phyloP scores from a whole-genome alignment of 2,329 filamentous ascomycete species.

The Biscogniauxia mediterranea region DNA sequence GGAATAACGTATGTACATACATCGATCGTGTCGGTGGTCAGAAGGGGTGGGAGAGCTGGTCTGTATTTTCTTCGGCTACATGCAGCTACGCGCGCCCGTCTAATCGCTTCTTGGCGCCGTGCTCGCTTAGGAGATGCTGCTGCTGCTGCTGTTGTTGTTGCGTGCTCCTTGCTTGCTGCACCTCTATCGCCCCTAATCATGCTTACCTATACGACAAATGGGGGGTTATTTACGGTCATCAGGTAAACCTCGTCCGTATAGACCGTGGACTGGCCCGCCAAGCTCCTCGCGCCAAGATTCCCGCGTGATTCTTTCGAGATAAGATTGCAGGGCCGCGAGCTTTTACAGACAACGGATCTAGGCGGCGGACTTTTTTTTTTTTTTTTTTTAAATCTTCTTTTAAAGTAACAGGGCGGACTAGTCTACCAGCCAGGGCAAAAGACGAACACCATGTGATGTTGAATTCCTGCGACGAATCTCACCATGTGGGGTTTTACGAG shows the following conservation, averaged over 20 bases:
- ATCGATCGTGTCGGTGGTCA: neutral
- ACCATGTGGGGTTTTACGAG: neutral
- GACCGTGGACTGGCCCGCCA: neutral
- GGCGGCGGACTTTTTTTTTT: neutral
- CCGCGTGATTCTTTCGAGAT: neutral
- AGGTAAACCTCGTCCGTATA: neutral
- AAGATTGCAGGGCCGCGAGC: neutral
- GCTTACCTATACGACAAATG: neutral
- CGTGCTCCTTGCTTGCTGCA: neutral
- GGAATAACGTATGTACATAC: constrained; percentile 11
- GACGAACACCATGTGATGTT: neutral
- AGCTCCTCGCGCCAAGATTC: neutral
- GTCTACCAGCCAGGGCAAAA: neutral
- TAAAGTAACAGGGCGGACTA: neutral
- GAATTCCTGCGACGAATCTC: neutral
- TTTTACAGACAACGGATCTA: neutral
- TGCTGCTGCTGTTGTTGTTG: no score
- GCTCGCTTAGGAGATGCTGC: neutral
- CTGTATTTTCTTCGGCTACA: neutral
- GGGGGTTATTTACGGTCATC: neutral
- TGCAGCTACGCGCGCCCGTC: neutral
- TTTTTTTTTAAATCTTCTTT: neutral
- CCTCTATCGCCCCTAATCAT: neutral
- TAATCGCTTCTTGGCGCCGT: neutral
- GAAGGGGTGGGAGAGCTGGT: neutral